Base-by-base conservation (phyloP, 23 red algal genomes). In the Gracilariopsis chorda region DNA sequence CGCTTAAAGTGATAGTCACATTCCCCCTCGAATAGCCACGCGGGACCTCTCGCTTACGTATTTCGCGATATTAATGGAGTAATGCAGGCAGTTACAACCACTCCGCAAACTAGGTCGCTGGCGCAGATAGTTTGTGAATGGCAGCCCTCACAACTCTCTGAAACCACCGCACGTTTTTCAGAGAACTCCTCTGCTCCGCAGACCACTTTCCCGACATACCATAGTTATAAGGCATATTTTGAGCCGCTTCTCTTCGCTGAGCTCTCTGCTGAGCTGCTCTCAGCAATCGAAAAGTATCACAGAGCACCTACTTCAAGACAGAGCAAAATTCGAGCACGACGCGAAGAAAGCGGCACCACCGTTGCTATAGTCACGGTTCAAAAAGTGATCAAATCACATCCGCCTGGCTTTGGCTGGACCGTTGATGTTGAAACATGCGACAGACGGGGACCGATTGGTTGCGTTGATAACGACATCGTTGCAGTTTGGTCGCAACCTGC, bases 241-340 rank as follows among this genome's bases (percentile, higher is more conserved):
- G 92, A 87, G 58, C 92, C 92, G 62, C 84, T 95, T n/a, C 78
- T 95, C 39, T 76, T 95, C 32, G 92, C 80, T 28, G 92, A 95
- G 76, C 37, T 95, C 27, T 48, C 78, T 53, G 92, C 92, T 13
- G 92, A 95, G 76, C 52, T 95, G 11, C 70, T 67, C 30, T 82
- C 77, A 6, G 92, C 84, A 12, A 53, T 59, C 52, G 92, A 95
- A 77, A 94, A 94, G 82, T 94, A 56, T 70, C 81, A 85, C 12
- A 62, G 79, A 34, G 35, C 68, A 65, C 32, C 77, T 63, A 84
- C 49, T 32, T 24, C 47, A 5, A 67, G 85, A 55, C 65, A 77
- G 25, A 53, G 53, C 16, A 89, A 89, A 41, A 59, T 89, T 58
- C 85, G 85, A 55, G 85, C 85, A 42, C 85, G 85, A 64, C 85